Base-by-base conservation (phyloP, 1,284 basidiomycete genomes). In the Apiotrichum sp. region DNA sequence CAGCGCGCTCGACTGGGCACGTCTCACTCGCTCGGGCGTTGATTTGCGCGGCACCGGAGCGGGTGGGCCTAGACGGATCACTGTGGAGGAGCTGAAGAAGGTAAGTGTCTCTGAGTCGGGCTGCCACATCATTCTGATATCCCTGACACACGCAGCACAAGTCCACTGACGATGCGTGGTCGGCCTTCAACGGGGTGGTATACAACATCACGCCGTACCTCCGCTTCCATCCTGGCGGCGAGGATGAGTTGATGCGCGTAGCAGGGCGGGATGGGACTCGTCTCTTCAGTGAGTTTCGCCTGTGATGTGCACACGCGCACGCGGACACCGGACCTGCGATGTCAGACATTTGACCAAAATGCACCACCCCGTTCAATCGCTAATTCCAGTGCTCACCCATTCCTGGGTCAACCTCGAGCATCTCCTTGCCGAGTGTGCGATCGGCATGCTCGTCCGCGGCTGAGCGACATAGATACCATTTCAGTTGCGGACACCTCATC, bases 181-280 rank as follows among this genome's bases (percentile, higher is more conserved):
- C 91, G 6, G 86, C 85, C 0, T 87, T 98, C 76, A 85, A 87
- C 63, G 93, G 93, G 47, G 93, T 89, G 71, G 93, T 98, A 29
- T 98, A 98, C 79, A 97, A 98, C 73, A 88, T 98, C 48, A 95
- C 93, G 2, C 84, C 88, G 0, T 98, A 98, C 74, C 75, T 97
- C 6, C 80, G 85, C 1, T 98, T 87, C 68, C 96, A 98, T 71
- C 95, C 95, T 0, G 95, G 95, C 10, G 96, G 95, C 6, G 89
- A 87, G 75, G 86, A 86, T 64, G 91, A 98, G 70, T 79, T 98
- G 42, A 89, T 98, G 89, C 83, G 95, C n/a, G 88, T 88, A 13
- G 95, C 95, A 5, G 95, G 96, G 1, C 80, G 92, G 56, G 96
- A 98, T 70, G 93, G 93, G 11, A 92, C 91, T 1, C 87, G 91